Evolutionary conservation across 306 rosid genomes (phyloP).

Genomic region (Ochetophila trinervis): DNA sequence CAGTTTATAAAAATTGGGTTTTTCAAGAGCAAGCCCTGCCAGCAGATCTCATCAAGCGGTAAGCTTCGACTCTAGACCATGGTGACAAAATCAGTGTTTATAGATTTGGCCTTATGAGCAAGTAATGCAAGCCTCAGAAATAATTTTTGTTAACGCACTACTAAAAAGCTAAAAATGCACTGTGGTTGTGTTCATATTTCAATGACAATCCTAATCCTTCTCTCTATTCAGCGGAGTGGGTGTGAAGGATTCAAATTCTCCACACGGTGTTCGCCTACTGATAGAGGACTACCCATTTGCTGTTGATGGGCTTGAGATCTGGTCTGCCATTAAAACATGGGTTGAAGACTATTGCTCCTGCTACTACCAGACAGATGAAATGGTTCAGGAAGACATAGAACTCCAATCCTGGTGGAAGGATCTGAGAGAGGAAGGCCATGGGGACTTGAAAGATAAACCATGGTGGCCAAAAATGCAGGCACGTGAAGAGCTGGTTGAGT

Average conservation of each 20-base stretch:
- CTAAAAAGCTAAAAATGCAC: too few relatives aligned
- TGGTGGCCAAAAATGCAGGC: constrained; percentile 63
- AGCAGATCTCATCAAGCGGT: constrained; percentile 48
- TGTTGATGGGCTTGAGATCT: constrained; percentile 53
- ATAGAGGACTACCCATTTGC: constrained; percentile 67
- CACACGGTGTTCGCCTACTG: constrained; percentile 50
- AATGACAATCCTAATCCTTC: constrained; percentile 2
- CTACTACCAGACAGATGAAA: constrained; percentile 47
- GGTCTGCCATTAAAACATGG: constrained; percentile 55
- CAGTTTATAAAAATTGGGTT: constrained; percentile 43
- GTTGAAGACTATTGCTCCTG: constrained; percentile 48
- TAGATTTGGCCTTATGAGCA: neutral
- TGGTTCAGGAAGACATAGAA: constrained; percentile 43
- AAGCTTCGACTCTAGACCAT: neutral
- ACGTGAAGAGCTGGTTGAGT: constrained; percentile 35
- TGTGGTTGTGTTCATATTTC: neutral
- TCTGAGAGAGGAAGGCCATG: constrained; percentile 47
- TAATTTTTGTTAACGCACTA: too few relatives aligned
- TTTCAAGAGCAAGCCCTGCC: constrained; percentile 48
- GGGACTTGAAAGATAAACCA: constrained; percentile 46
- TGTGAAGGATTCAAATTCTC: constrained; percentile 40
- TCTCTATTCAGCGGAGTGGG: constrained; percentile 56
- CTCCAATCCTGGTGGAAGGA: constrained; percentile 74
- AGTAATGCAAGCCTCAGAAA: neutral
- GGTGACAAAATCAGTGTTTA: neutral